Conservation (phyloP, 768 basidiomycete species). For the Omphalotus guepiniiformis region DNA sequence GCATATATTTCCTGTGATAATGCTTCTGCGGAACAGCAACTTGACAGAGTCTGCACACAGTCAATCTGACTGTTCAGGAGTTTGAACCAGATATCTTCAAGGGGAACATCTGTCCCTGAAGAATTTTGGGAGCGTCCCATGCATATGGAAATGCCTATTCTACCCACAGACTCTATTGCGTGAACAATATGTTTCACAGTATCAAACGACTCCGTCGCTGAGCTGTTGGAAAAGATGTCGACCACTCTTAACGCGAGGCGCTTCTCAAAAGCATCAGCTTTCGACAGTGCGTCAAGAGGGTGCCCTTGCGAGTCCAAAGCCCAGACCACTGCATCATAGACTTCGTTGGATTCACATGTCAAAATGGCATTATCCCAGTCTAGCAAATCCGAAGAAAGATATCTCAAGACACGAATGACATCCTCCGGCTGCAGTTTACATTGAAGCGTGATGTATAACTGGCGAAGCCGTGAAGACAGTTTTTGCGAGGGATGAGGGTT, state of each 20-base stretch:
- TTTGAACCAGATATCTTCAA: conserved; percentile 90
- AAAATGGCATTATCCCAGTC: conserved; percentile 52
- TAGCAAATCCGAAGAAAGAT: conserved; percentile 47
- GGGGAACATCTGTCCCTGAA: conserved; percentile 35
- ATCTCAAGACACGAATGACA: conserved; percentile 59
- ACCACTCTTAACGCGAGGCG: conserved; percentile 43
- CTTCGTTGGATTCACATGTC: conserved; percentile 62
- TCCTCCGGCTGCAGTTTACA: conserved; percentile 63
- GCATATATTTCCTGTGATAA: conserved; percentile 13
- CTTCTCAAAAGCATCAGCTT: conserved; percentile 57
- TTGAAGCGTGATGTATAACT: conserved; percentile 67
- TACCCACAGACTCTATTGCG: conserved; percentile 52
- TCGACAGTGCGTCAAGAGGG: conserved; percentile 60
- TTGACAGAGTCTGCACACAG: conserved; percentile 67
- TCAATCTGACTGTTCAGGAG: conserved; percentile 79
- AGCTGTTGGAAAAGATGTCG: conserved; percentile 25
- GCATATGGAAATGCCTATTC: conserved; percentile 65
- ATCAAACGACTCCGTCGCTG: not conserved
- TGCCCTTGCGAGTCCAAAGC: conserved; percentile 60
- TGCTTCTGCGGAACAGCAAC: conserved; percentile 27
- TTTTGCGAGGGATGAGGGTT: conserved; percentile 32
- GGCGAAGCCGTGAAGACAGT: conserved; percentile 48
- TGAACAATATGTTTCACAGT: not conserved
- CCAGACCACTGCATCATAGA: conserved; percentile 83
- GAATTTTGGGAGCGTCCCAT: conserved; percentile 53